Percentiles rank a stretch among this genome's conserved stretches.
Conservation (phyloP, 176 grass and related monocot genomes). For the Alopecurus myosuroides region DNA sequence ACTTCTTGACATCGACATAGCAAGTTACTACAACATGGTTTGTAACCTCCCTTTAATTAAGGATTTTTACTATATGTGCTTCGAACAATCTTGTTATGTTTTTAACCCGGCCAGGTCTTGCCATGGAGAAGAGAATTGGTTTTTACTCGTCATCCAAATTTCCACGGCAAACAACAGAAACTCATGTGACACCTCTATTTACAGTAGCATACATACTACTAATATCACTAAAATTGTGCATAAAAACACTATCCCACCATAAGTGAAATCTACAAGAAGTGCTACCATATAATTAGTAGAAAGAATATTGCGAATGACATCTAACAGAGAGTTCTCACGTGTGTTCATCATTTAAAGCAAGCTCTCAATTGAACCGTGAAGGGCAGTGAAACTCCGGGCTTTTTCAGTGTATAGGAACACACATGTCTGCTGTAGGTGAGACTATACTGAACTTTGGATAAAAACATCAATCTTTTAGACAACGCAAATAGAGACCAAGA, state of each 20-base stretch:
- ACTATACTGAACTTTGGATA: conserved; percentile 95
- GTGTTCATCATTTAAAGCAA: conserved; percentile 75
- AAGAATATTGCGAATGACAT: too few species aligned
- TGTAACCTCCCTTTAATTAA: conserved; percentile 52
- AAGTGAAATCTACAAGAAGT: neutral
- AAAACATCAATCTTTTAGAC: conserved; percentile 95
- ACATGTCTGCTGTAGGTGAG: conserved; percentile 86
- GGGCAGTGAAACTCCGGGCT: conserved; percentile 63
- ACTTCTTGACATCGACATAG: conserved; percentile 67
- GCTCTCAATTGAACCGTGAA: conserved; percentile 78
- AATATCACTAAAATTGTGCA: neutral
- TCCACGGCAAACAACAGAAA: conserved; percentile 50
- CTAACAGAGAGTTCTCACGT: conserved; percentile 55
- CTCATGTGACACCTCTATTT: neutral
- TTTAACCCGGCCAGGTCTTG: conserved; percentile 79
- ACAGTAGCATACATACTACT: neutral
- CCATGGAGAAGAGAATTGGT: too few species aligned
- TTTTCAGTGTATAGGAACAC: conserved; percentile 78
- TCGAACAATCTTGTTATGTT: conserved; percentile 92
- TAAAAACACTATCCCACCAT: neutral
- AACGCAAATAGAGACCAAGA: conserved; percentile 69
- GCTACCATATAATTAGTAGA: neutral
- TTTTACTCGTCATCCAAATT: conserved; percentile 78
- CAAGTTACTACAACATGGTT: conserved; percentile 89
- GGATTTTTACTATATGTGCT: conserved; percentile 53